These are phyloP conservation scores for Schizosaccharomyces octosporus DNA, from an alignment of 805 yeast species.

Conservation along the genomic window DNA sequence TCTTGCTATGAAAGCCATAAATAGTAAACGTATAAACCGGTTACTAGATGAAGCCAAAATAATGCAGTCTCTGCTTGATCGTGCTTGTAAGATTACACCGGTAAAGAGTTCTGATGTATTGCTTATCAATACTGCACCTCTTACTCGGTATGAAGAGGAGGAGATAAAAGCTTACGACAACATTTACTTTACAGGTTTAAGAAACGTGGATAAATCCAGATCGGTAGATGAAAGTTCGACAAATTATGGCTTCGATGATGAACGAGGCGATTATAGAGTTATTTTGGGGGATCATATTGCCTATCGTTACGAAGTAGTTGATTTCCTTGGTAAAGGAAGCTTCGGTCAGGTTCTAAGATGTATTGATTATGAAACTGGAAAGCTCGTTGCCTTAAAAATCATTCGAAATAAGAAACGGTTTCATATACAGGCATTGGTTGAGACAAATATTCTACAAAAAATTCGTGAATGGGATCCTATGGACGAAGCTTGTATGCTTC, in stretches of 20 bases:
- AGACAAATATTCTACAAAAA: conserved; percentile 38
- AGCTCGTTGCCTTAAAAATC: conserved; percentile 46
- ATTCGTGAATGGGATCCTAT: conserved; percentile 17
- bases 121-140: neutral
- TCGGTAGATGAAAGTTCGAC: neutral
- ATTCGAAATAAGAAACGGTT: conserved; percentile 50
- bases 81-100: neutral
- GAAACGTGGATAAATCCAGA: neutral
- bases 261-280: conserved; percentile 33
- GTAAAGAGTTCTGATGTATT: neutral
- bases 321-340: conserved; percentile 48
- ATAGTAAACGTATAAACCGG: neutral
- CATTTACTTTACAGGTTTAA: neutral
- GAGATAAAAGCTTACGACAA: neutral
- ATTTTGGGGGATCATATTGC: conserved; percentile 45
- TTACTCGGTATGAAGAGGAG: neutral
- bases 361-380: conserved; percentile 35
- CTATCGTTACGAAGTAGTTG: conserved; percentile 40
- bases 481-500: conserved; percentile 20
- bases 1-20: neutral
- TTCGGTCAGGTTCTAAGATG: conserved; percentile 60
- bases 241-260: conserved; percentile 46
- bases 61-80: neutral
- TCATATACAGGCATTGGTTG: conserved; percentile 56
- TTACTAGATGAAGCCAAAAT: neutral